These are phyloP conservation scores for Noccaea caerulescens DNA, from an alignment of 345 rosid genomes.

Conservation along the genomic window DNA sequence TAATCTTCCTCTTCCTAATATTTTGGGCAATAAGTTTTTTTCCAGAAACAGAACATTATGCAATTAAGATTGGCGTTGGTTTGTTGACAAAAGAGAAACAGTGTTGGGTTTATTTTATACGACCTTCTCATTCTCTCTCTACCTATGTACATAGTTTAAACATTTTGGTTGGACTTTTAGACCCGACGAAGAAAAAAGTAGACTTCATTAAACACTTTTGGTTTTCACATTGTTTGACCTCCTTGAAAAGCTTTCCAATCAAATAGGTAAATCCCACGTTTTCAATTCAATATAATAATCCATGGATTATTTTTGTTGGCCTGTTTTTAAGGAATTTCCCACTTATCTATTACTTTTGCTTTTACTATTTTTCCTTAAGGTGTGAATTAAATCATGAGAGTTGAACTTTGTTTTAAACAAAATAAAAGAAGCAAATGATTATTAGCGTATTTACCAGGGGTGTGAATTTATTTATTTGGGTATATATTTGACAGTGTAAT, in stretches of 20 bases:
- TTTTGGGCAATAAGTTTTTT: slow-evolving; percentile 6
- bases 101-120: background rate
- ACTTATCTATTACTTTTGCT: slow-evolving; percentile 12
- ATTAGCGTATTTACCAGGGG: too few species aligned
- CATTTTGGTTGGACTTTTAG: background rate
- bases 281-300: slow-evolving; percentile 27
- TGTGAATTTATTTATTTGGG: too few species aligned
- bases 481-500: too few species aligned
- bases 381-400: background rate
- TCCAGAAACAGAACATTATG: background rate
- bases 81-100: too few species aligned
- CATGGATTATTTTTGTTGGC: background rate
- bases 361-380: background rate
- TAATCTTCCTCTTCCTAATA: background rate
- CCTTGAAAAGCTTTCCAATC: slow-evolving; percentile 11
- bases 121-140: background rate
- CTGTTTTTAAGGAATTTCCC: slow-evolving; percentile 13
- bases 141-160: background rate
- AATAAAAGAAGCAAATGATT: too few species aligned
- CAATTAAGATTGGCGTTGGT: background rate
- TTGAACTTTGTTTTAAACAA: background rate
- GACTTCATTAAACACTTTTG: background rate
- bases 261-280: slow-evolving; percentile 26
- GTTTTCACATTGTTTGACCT: slow-evolving; percentile 23
- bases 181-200: background rate